Conservation (phyloP, 495 filamentous ascomycete species). For the Beverwykella pulmonaria region DNA sequence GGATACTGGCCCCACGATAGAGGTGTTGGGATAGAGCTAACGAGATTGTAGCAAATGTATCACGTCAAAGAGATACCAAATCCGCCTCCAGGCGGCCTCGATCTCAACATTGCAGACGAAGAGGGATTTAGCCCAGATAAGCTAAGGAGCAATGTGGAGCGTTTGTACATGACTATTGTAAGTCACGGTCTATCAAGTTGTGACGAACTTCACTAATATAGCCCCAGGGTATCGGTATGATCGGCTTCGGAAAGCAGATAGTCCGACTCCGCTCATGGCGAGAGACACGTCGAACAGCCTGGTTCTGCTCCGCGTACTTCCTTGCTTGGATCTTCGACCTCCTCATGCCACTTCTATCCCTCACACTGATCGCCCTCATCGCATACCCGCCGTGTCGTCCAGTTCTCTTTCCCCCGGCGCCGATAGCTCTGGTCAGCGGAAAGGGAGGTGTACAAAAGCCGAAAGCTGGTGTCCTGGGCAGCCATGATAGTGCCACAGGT, state of each 20-base stretch:
- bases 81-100: slow-evolving; percentile 61
- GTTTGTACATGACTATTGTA: slow-evolving; percentile 78
- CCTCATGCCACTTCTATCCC: slow-evolving; percentile 63
- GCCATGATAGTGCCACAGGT: slow-evolving; percentile 76
- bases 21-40: neutral
- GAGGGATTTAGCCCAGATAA: slow-evolving; percentile 89
- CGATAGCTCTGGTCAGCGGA: slow-evolving; percentile 64
- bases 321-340: slow-evolving; percentile 75
- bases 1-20: too few relatives aligned
- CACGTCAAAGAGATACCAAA: slow-evolving; percentile 72
- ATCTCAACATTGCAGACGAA: slow-evolving; percentile 77
- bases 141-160: slow-evolving; percentile 75
- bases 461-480: slow-evolving; percentile 69
- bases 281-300: slow-evolving; percentile 67
- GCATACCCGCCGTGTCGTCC: slow-evolving; percentile 64
- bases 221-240: slow-evolving; percentile 60
- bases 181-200: slow-evolving; percentile 4
- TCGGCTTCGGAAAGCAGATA: slow-evolving; percentile 71
- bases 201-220: neutral
- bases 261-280: slow-evolving; percentile 78
- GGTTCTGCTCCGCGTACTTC: slow-evolving; percentile 71
- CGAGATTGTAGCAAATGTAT: slow-evolving; percentile 71
- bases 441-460: slow-evolving; percentile 71
- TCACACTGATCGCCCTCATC: slow-evolving; percentile 65
- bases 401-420: slow-evolving; percentile 74